Conservation (phyloP, 179 eudicot genomes). For the Gypsophila paniculata region DNA sequence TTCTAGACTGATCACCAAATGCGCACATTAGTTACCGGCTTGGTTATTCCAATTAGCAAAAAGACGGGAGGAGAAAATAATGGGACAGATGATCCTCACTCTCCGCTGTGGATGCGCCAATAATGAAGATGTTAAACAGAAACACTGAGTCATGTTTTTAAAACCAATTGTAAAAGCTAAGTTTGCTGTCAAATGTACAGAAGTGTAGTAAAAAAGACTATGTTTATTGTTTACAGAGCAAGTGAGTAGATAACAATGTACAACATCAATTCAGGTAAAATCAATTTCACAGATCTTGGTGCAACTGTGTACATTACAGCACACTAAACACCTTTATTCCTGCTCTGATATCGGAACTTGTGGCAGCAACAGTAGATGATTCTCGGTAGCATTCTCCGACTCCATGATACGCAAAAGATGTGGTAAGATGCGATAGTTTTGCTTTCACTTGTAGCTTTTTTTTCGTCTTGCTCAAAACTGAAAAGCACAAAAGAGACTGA, state of each 20-base stretch:
- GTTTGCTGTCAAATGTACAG: not conserved
- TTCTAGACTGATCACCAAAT: too few species aligned
- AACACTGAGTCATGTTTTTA: too few species aligned
- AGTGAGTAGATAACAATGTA: not conserved
- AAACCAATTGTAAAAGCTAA: not conserved
- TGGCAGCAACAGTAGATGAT: not conserved
- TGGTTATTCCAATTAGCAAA: too few species aligned
- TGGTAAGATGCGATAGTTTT: not conserved
- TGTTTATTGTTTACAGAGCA: not conserved
- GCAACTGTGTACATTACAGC: not conserved
- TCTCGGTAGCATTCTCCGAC: not conserved
- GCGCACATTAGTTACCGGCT: too few species aligned
- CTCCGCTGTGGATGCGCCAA: too few species aligned
- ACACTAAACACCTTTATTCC: not conserved
- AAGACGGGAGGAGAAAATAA: too few species aligned
- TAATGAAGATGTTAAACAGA: too few species aligned
- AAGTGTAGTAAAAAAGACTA: not conserved
- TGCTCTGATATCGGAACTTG: not conserved
- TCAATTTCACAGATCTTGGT: not conserved
- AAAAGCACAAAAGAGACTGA: not conserved
- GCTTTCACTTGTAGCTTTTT: not conserved
- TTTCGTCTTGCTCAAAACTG: not conserved
- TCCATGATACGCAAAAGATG: not conserved
- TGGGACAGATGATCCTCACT: too few species aligned
- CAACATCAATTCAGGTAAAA: not conserved